A percentile compares a stretch with the other conserved stretches of the same genome.
phyloP scores from a whole-genome alignment of 2,329 filamentous ascomycete species.

The Penicillium freii region DNA sequence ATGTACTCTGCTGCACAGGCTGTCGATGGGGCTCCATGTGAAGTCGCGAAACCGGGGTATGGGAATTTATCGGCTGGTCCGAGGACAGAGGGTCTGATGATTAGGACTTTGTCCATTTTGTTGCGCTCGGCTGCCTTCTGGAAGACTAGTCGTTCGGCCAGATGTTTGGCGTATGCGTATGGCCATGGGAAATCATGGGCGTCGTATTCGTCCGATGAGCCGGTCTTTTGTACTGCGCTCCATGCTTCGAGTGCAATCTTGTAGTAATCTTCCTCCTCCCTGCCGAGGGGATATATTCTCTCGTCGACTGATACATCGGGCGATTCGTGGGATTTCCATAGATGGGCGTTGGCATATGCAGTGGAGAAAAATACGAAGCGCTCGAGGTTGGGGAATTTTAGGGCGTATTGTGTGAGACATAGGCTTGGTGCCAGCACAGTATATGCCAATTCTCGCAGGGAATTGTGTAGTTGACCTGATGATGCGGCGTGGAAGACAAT shows the following conservation, averaged over 20 bases:
- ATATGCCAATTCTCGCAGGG: slow-evolving; percentile 22
- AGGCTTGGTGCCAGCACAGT: slow-evolving; percentile 20
- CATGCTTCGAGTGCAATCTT: slow-evolving; percentile 15
- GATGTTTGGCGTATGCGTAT: slow-evolving; percentile 6
- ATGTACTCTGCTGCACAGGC: slow-evolving; percentile 20
- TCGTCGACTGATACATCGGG: slow-evolving; percentile 20
- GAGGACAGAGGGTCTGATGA: slow-evolving; percentile 25
- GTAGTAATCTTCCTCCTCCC: slow-evolving; percentile 9
- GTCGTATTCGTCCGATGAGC: slow-evolving; percentile 32
- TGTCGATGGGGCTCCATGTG: slow-evolving; percentile 19
- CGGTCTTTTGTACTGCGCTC: slow-evolving; percentile 17
- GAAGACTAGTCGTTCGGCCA: slow-evolving; percentile 15
- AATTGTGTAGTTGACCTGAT: slow-evolving; percentile 17
- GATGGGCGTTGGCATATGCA: slow-evolving; percentile 24
- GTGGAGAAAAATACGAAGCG: slow-evolving; percentile 22
- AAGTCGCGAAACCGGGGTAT: slow-evolving; percentile 21
- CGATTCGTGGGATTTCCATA: slow-evolving; percentile 16
- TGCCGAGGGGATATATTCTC: slow-evolving; percentile 15
- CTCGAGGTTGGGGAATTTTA: slow-evolving; percentile 24
- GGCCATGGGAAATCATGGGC: slow-evolving; percentile 14
- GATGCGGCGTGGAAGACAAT: slow-evolving; percentile 22
- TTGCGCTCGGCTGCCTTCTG: slow-evolving; percentile 16
- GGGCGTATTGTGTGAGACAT: slow-evolving; percentile 19
- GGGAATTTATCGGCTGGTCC: slow-evolving; percentile 25
- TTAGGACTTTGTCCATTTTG: slow-evolving; percentile 21